Evolutionary conservation across 192 early-diverging fungal species (phyloP).

Genomic region (Diversispora eburnea): DNA sequence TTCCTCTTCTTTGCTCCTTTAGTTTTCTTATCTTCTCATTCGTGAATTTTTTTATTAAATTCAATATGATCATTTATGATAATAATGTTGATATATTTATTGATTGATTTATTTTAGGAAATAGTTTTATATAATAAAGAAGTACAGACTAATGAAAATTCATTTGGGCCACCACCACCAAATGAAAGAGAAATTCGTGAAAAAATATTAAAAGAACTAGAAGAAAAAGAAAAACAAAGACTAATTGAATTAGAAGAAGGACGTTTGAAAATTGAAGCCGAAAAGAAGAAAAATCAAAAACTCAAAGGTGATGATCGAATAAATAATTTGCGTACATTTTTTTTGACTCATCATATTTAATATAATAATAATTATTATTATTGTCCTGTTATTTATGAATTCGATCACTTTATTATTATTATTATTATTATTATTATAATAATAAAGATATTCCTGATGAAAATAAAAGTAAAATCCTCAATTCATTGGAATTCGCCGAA

Average conservation of each 20-base stretch:
- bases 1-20: too few relatives aligned
- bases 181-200: constrained; percentile 49
- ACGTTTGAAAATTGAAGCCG: constrained; percentile 36
- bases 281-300: constrained; percentile 38
- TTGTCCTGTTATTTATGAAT: neutral
- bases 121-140: constrained; percentile 88
- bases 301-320: constrained; percentile 33
- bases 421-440: constrained; percentile 5
- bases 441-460: constrained; percentile 75
- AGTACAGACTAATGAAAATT: constrained; percentile 64
- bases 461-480: constrained; percentile 72
- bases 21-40: too few relatives aligned
- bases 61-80: neutral
- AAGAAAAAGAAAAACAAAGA: constrained; percentile 50
- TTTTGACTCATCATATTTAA: neutral
- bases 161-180: constrained; percentile 47
- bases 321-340: neutral
- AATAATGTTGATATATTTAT: neutral
- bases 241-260: constrained; percentile 48
- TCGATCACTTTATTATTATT: neutral
- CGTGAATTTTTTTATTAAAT: neutral
- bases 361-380: neutral
- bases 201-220: constrained; percentile 63
- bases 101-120: constrained; percentile 46
- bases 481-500: constrained; percentile 70